phyloP scores from a whole-genome alignment of 1,139 yeast species.

The Saccharomyces hybrid region DNA sequence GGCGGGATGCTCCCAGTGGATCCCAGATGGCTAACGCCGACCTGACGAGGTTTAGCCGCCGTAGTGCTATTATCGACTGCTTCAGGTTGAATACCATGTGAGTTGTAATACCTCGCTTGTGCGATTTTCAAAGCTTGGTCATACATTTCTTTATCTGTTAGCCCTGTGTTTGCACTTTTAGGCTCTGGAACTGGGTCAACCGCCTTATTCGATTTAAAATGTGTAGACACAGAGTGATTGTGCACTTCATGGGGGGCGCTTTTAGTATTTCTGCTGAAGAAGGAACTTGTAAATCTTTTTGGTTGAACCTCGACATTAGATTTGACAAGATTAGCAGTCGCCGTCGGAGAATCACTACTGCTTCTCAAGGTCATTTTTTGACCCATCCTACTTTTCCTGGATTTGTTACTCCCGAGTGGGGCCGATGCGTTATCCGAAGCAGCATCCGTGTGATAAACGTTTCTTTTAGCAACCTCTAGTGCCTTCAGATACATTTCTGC shows the following conservation, averaged over 20 bases:
- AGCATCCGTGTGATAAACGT: conserved; percentile 22
- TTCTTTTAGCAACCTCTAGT: conserved; percentile 27
- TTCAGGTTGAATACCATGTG: conserved; percentile 4
- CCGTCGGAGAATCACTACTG: background rate
- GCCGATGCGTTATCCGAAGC: background rate
- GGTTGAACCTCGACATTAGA: background rate
- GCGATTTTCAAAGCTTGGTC: conserved; percentile 32
- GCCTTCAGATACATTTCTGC: conserved; percentile 32
- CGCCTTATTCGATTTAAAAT: background rate
- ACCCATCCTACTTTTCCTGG: conserved; percentile 17
- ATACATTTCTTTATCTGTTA: conserved; percentile 32
- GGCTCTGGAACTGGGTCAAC: background rate
- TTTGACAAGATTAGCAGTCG: background rate
- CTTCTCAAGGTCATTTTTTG: conserved; percentile 20
- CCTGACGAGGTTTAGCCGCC: background rate
- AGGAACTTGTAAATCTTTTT: background rate
- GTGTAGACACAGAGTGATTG: background rate
- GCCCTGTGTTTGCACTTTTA: conserved; percentile 5
- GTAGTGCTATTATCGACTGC: background rate
- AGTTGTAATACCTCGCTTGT: conserved; percentile 17
- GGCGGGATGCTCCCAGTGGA: background rate
- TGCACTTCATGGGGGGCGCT: background rate
- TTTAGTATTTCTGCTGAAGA: background rate
- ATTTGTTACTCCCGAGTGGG: background rate
- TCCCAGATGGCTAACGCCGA: background rate